These are phyloP conservation scores for Rhinocladiella similis DNA, from an alignment of 2,329 filamentous ascomycete species.

Conservation along the genomic window DNA sequence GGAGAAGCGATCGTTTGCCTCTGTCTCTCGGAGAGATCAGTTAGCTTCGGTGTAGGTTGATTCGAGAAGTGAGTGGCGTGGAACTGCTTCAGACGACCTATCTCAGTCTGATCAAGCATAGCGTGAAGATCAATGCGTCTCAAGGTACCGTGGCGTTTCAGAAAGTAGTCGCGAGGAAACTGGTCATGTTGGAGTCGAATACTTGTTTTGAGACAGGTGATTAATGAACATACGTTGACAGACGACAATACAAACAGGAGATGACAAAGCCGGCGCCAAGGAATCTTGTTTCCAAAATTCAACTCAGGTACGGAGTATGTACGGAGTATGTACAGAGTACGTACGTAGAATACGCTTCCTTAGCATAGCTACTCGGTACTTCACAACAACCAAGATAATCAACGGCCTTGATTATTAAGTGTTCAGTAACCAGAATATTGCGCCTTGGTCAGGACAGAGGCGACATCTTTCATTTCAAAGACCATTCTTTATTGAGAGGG, in stretches of 20 bases:
- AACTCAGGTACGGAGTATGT: too few relatives aligned
- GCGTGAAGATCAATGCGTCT: background rate
- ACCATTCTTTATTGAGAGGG: too few relatives aligned
- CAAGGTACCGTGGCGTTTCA: background rate
- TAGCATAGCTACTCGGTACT: too few relatives aligned
- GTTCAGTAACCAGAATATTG: too few relatives aligned
- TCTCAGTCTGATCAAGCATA: constrained; percentile 16
- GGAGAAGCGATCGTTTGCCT: background rate
- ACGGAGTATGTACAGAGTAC: too few relatives aligned
- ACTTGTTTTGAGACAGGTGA: background rate
- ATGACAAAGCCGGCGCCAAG: background rate
- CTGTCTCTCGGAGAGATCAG: background rate
- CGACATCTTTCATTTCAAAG: too few relatives aligned
- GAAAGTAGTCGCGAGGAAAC: background rate
- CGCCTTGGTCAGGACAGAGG: too few relatives aligned
- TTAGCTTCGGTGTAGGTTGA: constrained; percentile 19
- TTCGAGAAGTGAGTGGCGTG: constrained; percentile 26
- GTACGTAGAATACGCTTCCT: too few relatives aligned
- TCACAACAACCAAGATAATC: too few relatives aligned
- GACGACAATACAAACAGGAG: background rate
- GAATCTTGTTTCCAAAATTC: too few relatives aligned
- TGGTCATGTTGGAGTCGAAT: background rate
- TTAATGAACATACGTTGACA: background rate
- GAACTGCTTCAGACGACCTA: constrained; percentile 20
- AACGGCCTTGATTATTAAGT: too few relatives aligned